phyloP scores from a whole-genome alignment of 2,329 filamentous ascomycete genomes.

The Conoideocrella luteorostrata region DNA sequence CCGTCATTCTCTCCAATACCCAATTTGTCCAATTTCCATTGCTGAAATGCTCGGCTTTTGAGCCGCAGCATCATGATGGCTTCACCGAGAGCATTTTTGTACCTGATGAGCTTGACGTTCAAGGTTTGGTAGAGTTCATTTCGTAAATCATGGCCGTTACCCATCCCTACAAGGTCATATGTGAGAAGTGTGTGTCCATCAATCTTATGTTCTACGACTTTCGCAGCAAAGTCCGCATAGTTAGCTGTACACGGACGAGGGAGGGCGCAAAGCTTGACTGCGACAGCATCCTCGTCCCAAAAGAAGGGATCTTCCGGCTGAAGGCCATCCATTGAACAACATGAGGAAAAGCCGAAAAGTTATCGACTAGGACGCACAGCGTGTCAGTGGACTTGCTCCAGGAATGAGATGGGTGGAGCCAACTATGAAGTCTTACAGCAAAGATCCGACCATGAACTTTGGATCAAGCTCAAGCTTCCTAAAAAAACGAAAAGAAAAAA shows the following conservation, averaged over 20 bases:
- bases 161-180: constrained; percentile 39
- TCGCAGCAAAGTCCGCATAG: constrained; percentile 41
- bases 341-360: not conserved
- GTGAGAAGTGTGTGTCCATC: constrained; percentile 60
- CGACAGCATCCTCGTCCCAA: constrained; percentile 65
- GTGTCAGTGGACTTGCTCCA: not conserved
- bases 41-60: constrained; percentile 42
- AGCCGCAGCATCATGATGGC: constrained; percentile 51
- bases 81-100: constrained; percentile 50
- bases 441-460: no score
- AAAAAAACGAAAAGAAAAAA: no score
- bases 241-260: constrained; percentile 46
- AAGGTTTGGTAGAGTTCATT: constrained; percentile 49
- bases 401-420: no score
- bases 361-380: not conserved
- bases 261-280: constrained; percentile 56
- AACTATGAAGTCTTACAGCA: no score
- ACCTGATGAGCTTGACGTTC: constrained; percentile 49
- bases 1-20: not conserved
- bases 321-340: constrained; percentile 19
- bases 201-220: constrained; percentile 55
- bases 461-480: no score
- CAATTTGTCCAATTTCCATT: constrained; percentile 18
- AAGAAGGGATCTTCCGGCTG: constrained; percentile 58
- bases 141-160: constrained; percentile 18